A percentile compares a stretch with the other conserved stretches of the same genome.
Conservation (phyloP, 2,329 filamentous ascomycete genomes). For the Sporothrix schenckii region DNA sequence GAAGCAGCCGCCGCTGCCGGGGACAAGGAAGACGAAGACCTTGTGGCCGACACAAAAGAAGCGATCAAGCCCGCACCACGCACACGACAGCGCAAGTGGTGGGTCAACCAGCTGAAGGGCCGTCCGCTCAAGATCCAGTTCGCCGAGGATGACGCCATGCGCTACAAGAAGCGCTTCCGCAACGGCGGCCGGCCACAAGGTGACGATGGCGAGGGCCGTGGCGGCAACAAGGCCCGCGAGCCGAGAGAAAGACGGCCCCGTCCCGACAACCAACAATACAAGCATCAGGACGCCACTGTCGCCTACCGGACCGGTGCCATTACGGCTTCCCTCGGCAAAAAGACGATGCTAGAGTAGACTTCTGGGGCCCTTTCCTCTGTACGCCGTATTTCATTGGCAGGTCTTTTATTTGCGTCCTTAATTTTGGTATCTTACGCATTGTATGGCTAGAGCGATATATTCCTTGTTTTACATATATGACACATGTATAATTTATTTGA, state of each 20-base stretch:
- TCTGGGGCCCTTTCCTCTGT: neutral
- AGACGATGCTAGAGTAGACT: slow-evolving; percentile 73
- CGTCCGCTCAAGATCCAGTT: slow-evolving; percentile 85
- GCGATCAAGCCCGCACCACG: slow-evolving; percentile 48
- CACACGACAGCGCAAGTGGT: slow-evolving; percentile 70
- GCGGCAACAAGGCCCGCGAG: slow-evolving; percentile 34
- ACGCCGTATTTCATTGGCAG: neutral
- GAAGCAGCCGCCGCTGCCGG: slow-evolving; percentile 49
- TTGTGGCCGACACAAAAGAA: slow-evolving; percentile 34
- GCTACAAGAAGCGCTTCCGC: slow-evolving; percentile 93
- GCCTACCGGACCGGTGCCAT: slow-evolving; percentile 77
- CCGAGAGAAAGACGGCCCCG: slow-evolving; percentile 27
- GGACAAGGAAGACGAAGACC: slow-evolving; percentile 44
- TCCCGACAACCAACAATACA: slow-evolving; percentile 40
- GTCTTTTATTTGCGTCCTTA: neutral
- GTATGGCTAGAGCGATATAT: slow-evolving; percentile 8
- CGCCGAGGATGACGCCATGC: slow-evolving; percentile 83
- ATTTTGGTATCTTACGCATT: slow-evolving; percentile 4
- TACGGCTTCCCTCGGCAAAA: slow-evolving; percentile 76
- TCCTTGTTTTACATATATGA: neutral
- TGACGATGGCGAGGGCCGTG: slow-evolving; percentile 37
- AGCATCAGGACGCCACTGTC: slow-evolving; percentile 52
- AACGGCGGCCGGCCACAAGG: slow-evolving; percentile 63
- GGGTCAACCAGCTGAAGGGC: slow-evolving; percentile 81
- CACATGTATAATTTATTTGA: neutral